These are phyloP conservation scores for Tulasnella sp. DNA, from an alignment of 768 basidiomycete species.

Conservation along the genomic window DNA sequence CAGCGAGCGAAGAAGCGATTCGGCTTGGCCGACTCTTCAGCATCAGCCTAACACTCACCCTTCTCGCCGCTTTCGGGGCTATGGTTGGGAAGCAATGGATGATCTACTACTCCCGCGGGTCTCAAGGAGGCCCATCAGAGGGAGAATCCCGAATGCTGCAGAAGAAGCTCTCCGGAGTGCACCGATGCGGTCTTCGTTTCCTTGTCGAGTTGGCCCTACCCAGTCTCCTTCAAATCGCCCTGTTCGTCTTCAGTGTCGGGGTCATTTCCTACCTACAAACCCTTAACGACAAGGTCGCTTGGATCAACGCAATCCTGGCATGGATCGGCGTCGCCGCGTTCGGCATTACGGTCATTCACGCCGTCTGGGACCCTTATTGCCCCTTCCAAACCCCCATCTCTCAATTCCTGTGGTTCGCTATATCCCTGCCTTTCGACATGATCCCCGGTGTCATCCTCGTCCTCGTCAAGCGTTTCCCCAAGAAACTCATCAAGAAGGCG, in stretches of 20 bases:
- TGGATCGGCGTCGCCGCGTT: not conserved
- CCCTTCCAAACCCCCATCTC: slow-evolving; percentile 7
- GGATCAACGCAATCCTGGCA: not conserved
- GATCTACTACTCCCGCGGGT: not conserved
- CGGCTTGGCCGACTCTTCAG: not conserved
- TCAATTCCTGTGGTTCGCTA: too few relatives aligned
- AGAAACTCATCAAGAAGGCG: too few relatives aligned
- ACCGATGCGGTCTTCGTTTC: not conserved
- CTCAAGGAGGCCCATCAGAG: not conserved
- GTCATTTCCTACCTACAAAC: not conserved
- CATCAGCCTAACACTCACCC: not conserved
- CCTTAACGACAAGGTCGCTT: not conserved
- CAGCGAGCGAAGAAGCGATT: not conserved
- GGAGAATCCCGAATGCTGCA: not conserved
- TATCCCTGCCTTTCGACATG: too few relatives aligned
- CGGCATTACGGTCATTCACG: not conserved
- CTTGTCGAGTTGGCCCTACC: not conserved
- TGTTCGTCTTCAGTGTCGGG: not conserved
- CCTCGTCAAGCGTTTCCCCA: too few relatives aligned
- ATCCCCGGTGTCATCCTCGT: too few relatives aligned
- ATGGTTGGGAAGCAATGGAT: not conserved
- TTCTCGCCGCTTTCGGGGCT: not conserved
- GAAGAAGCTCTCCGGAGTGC: not conserved
- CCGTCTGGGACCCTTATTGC: not conserved
- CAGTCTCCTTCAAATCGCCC: not conserved